phyloP scores from a whole-genome alignment of 352 stramenopile species.

The Thalassiosira ordinaria region DNA sequence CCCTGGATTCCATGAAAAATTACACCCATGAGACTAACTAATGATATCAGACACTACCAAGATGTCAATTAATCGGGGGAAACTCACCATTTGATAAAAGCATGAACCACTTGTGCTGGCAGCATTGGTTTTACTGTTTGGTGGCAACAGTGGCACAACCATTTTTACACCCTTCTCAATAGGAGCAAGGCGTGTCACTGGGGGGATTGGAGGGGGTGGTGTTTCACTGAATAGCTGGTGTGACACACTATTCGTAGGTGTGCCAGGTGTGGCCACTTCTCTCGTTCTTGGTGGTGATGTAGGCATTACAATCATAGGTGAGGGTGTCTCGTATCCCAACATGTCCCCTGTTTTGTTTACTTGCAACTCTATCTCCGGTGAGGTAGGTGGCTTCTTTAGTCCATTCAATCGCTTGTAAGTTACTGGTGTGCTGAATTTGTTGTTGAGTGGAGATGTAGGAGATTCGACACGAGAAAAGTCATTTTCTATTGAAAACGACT shows the following conservation, averaged over 20 bases:
- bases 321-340: not conserved
- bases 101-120: slow-evolving; percentile 24
- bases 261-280: not conserved
- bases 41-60: not conserved
- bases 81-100: slow-evolving; percentile 59
- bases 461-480: too few species aligned
- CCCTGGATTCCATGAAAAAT: slow-evolving; percentile 40
- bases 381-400: not conserved
- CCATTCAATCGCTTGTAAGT: not conserved
- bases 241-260: not conserved
- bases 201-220: not conserved
- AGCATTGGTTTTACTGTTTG: slow-evolving; percentile 35
- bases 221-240: not conserved
- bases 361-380: not conserved
- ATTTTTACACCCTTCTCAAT: slow-evolving; percentile 75
- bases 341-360: not conserved
- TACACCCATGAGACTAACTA: slow-evolving; percentile 2
- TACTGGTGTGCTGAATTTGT: not conserved
- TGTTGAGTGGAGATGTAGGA: not conserved
- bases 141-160: slow-evolving; percentile 74
- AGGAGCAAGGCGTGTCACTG: slow-evolving; percentile 36
- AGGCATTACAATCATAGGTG: not conserved
- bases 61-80: not conserved
- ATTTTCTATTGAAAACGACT: too few species aligned
- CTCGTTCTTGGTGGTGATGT: not conserved